These are phyloP conservation scores for Thozetella sp. DNA, from an alignment of 495 filamentous ascomycete genomes.

Conservation along the genomic window DNA sequence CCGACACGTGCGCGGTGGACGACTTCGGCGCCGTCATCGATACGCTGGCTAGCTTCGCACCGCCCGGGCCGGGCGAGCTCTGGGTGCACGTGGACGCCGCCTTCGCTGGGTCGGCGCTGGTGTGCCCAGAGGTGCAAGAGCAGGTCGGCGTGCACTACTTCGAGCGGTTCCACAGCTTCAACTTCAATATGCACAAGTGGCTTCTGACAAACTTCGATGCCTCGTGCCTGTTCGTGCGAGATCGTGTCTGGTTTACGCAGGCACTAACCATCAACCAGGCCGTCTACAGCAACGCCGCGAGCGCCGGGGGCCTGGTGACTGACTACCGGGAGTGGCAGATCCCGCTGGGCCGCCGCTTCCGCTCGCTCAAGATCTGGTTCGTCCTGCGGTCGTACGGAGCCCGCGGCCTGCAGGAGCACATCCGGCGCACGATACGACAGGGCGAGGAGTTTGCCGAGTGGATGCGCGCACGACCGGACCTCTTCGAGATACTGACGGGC, in stretches of 20 bases:
- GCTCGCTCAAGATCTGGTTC: conserved; percentile 95
- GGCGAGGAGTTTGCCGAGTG: conserved; percentile 70
- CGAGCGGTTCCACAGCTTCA: conserved; percentile 77
- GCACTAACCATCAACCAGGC: conserved; percentile 79
- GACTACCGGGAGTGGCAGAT: conserved; percentile 99
- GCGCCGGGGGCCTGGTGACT: conserved; percentile 82
- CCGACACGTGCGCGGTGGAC: conserved; percentile 86
- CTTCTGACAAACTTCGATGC: conserved; percentile 94
- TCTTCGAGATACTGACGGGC: conserved; percentile 77
- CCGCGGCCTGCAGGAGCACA: conserved; percentile 72
- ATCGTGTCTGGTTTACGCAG: conserved; percentile 72
- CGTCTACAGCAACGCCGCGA: conserved; percentile 78
- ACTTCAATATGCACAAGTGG: conserved; percentile 99
- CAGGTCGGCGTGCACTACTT: conserved; percentile 55
- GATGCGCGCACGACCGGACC: conserved; percentile 59
- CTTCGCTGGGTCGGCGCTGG: conserved; percentile 84
- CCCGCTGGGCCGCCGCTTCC: conserved; percentile 88
- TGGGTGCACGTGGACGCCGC: conserved; percentile 99
- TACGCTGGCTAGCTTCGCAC: conserved; percentile 59
- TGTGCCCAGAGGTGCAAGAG: conserved; percentile 75
- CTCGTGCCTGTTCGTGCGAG: conserved; percentile 76
- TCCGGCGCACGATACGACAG: conserved; percentile 65
- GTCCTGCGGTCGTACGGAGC: conserved; percentile 87
- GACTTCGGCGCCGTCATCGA: conserved; percentile 71
- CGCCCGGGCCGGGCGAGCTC: conserved; percentile 30